Conservation (phyloP, 257 asterid genomes). For the Solanum arcanum region DNA sequence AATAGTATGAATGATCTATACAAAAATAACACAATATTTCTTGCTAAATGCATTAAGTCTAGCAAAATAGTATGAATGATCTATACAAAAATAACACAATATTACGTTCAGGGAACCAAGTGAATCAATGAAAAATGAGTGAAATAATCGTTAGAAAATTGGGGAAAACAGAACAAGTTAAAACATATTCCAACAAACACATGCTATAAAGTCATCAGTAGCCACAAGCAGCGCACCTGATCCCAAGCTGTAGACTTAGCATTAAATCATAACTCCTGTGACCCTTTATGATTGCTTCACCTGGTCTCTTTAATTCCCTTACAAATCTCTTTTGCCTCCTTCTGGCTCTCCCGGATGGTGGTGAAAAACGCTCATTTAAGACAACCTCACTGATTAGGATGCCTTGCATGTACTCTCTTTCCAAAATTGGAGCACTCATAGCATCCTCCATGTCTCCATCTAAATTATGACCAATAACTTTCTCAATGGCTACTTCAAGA, state of each 20-base stretch:
- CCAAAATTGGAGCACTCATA: conserved; percentile 52
- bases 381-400: conserved; percentile 79
- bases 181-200: neutral
- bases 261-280: conserved; percentile 97
- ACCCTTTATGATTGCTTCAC: conserved; percentile 90
- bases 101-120: neutral
- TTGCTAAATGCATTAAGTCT: neutral
- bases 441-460: conserved; percentile 47
- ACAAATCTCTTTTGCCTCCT: conserved; percentile 64
- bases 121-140: neutral
- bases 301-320: conserved; percentile 73
- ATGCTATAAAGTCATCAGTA: neutral
- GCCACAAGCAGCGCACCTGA: conserved; percentile 43
- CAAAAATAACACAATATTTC: neutral
- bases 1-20: too few relatives aligned
- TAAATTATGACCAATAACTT: conserved; percentile 54
- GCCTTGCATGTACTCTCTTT: conserved; percentile 98
- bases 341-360: conserved; percentile 52
- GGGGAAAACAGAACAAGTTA: neutral
- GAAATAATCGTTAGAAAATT: neutral
- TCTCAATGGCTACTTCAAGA: conserved; percentile 85
- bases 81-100: neutral
- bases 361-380: conserved; percentile 58
- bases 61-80: neutral
- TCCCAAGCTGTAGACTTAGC: conserved; percentile 96